phyloP scores from a whole-genome alignment of 371 early-diverging fungal genomes.

The Hamiltosporidium magnivora region DNA sequence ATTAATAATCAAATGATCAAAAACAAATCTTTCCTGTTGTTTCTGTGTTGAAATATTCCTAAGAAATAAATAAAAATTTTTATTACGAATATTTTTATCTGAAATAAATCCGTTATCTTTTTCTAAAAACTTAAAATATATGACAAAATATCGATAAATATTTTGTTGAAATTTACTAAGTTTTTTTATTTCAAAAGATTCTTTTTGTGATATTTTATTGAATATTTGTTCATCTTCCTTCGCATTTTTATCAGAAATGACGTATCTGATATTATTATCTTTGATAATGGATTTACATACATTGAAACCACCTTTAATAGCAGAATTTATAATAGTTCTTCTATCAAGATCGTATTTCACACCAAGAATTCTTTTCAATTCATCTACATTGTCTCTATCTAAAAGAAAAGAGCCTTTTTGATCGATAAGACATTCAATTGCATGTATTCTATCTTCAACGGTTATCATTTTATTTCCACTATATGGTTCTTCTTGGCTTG shows the following conservation, averaged over 20 bases:
- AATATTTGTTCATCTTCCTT: conserved; percentile 3
- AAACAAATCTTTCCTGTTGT: neutral
- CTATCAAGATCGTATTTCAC: conserved; percentile 24
- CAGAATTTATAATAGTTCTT: conserved; percentile 37
- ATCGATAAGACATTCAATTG: conserved; percentile 20
- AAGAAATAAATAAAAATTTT: conserved; percentile 8
- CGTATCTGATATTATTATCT: conserved; percentile 3
- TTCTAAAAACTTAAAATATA: conserved; percentile 6
- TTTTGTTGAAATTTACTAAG: conserved; percentile 11
- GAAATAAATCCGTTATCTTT: conserved; percentile 25
- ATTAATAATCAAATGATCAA: conserved; percentile 12
- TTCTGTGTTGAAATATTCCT: neutral
- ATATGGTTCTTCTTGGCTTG: neutral
- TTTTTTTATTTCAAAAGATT: neutral
- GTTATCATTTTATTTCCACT: conserved; percentile 7
- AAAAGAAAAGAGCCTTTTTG: conserved; percentile 19
- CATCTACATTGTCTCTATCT: conserved; percentile 11
- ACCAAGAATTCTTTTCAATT: conserved; percentile 21
- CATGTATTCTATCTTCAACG: conserved; percentile 20
- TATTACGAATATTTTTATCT: neutral
- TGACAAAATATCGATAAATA: conserved; percentile 22
- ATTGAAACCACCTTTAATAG: conserved; percentile 25
- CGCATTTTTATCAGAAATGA: conserved; percentile 6
- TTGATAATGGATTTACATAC: conserved; percentile 8
- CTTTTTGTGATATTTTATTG: neutral